phyloP scores from a whole-genome alignment of 2,329 filamentous ascomycete genomes.

The Aspergillus versicolor region DNA sequence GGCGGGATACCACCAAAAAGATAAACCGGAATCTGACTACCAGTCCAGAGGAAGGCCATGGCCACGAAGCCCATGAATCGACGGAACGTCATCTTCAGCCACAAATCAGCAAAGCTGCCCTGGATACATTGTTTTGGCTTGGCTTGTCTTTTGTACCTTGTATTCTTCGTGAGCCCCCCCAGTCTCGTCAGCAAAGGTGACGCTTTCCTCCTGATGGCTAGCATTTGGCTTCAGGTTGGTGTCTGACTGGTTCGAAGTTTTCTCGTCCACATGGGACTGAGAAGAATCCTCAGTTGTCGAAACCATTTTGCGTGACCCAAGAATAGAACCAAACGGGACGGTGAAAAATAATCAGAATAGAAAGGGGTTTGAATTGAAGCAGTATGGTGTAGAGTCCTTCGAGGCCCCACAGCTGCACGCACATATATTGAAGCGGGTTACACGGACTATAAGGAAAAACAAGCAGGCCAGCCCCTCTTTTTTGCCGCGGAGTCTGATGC shows the following conservation, averaged over 20 bases:
- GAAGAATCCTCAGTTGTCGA: constrained; percentile 13
- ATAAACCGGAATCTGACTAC: constrained; percentile 60
- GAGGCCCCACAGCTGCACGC: too few species aligned
- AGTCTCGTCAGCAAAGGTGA: constrained; percentile 48
- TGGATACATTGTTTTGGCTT: too few species aligned
- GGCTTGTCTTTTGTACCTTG: constrained; percentile 29
- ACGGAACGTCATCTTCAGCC: constrained; percentile 47
- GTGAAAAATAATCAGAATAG: too few species aligned
- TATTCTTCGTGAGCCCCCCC: constrained; percentile 25
- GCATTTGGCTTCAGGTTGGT: constrained; percentile 30
- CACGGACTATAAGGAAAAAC: neutral
- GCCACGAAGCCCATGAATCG: constrained; percentile 56
- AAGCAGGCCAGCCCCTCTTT: neutral
- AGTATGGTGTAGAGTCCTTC: neutral
- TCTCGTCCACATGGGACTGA: constrained; percentile 28
- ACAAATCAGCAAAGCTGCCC: too few species aligned
- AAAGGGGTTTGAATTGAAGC: neutral
- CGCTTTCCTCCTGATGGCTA: constrained; percentile 49
- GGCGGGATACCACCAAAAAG: constrained; percentile 53
- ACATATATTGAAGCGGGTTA: constrained; percentile 6
- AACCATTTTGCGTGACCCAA: neutral
- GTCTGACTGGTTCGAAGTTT: constrained; percentile 25
- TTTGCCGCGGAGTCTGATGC: constrained; percentile 6
- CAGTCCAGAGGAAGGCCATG: constrained; percentile 63
- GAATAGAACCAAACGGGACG: too few species aligned